Base-by-base conservation (phyloP, 768 basidiomycete genomes). In the Gyrodon lividus region DNA sequence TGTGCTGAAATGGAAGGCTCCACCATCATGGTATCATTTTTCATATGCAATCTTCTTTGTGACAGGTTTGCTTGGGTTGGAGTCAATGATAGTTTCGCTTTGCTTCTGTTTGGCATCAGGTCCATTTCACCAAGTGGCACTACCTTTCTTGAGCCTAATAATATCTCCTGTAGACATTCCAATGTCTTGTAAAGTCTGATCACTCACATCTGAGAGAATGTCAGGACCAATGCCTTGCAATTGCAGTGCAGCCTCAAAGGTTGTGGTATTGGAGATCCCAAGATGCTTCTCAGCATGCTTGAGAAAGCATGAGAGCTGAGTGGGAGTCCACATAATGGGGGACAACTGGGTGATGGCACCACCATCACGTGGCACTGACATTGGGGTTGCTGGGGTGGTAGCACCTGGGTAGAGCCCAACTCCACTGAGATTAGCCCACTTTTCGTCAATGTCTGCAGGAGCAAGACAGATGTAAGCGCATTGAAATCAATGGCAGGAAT, bases 101-200 rank as follows among this genome's bases (percentile, higher is more conserved):
- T 24, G 26, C 30, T 10, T 30, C 5, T 30, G 30, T 10, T 50
- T 50, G 2, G 39, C 40, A 34, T 41, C 26, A 2, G 48, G 48
- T n/a, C 48, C 48, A 50, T 42, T 50, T 40, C 48, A 50, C 48
- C 48, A 50, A 14, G 19, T 23, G 2, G 19, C 13, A 38, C 50
- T 51, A 16, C 42, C 46, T 42, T 51, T 46, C 28, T 54, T 57
- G 28, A 57, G 30, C 9, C 1, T 24, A 23, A 54, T 34, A 2
- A 51, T 41, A 17, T 57, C 31, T 20, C 48, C 56, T 5, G 7
- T 19, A 12, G 30, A 6, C 6, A 52, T 28, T 0, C 34, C 33
- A 0, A 35, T 12, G 4, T n/a, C 6, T 0, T 2, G 5, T 2
- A 48, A 8, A 19, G 28, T 22, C 4, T 48, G 6, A 13, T 35